Conservation (phyloP, 306 rosid species). For the Dalbergia oliveri region DNA sequence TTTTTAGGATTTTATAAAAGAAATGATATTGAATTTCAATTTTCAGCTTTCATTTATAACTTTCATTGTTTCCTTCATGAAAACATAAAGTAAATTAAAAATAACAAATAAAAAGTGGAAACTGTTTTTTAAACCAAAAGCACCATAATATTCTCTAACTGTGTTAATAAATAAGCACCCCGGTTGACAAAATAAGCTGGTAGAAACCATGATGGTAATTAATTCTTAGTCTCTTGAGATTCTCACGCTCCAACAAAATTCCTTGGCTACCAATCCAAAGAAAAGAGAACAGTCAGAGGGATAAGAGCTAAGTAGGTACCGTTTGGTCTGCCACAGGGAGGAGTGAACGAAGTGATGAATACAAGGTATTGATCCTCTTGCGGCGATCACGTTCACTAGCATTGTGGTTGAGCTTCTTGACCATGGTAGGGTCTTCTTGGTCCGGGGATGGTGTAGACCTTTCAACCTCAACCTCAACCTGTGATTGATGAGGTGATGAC, state of each 20-base stretch:
- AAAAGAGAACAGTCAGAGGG: background rate
- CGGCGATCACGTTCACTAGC: slow-evolving; percentile 92
- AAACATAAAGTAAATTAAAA: no score
- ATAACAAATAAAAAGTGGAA: no score
- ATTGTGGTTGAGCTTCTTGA: slow-evolving; percentile 78
- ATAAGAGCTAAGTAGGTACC: slow-evolving; percentile 49
- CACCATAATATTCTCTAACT: background rate
- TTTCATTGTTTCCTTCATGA: no score
- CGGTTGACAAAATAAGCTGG: background rate
- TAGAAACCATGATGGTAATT: background rate
- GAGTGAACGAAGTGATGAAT: slow-evolving; percentile 75
- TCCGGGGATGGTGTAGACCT: slow-evolving; percentile 32
- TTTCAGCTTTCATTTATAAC: no score
- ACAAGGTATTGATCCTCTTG: slow-evolving; percentile 73
- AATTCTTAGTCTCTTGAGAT: no score
- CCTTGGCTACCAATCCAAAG: no score
- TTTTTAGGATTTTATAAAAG: no score
- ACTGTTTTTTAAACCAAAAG: no score
- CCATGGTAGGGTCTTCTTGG: slow-evolving; percentile 22
- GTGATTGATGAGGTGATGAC: slow-evolving; percentile 19
- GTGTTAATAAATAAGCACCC: background rate
- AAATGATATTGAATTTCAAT: no score
- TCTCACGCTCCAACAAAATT: no score
- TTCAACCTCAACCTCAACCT: background rate
- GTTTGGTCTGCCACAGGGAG: slow-evolving; percentile 64